Conservation (phyloP, 2,329 filamentous ascomycete genomes). For the Bipolaris zeicola region DNA sequence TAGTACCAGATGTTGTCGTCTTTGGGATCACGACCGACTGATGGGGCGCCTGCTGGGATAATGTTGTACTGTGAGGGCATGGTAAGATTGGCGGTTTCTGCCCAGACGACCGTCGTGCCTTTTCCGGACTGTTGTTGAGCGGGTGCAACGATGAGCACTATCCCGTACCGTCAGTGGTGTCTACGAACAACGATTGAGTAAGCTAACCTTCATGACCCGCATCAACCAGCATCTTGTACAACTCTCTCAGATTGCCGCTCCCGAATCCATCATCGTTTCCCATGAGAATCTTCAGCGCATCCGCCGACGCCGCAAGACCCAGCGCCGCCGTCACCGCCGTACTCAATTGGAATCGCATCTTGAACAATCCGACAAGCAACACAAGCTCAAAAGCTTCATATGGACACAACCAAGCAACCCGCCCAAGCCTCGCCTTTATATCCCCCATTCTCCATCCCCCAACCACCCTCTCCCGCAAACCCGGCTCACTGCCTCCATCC, state of each 20-base stretch:
- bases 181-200: neutral
- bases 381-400: neutral
- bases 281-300: constrained; percentile 45
- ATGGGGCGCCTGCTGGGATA: constrained; percentile 55
- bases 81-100: constrained; percentile 51
- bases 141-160: constrained; percentile 52
- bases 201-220: constrained; percentile 35
- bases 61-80: constrained; percentile 53
- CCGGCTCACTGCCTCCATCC: neutral
- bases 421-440: neutral
- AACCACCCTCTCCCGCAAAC: neutral
- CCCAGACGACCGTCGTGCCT: constrained; percentile 54
- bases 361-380: neutral
- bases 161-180: neutral
- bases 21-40: constrained; percentile 57
- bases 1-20: constrained; percentile 66
- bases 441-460: neutral
- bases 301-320: constrained; percentile 19
- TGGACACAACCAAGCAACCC: neutral
- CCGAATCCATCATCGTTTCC: constrained; percentile 51
- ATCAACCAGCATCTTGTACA: constrained; percentile 36
- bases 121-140: constrained; percentile 54
- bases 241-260: constrained; percentile 45
- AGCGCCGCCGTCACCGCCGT: constrained; percentile 25
- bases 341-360: constrained; percentile 24